Evolutionary conservation across 139 green algal species (phyloP).

Genomic region (Tetradesmus lagerheimii): DNA sequence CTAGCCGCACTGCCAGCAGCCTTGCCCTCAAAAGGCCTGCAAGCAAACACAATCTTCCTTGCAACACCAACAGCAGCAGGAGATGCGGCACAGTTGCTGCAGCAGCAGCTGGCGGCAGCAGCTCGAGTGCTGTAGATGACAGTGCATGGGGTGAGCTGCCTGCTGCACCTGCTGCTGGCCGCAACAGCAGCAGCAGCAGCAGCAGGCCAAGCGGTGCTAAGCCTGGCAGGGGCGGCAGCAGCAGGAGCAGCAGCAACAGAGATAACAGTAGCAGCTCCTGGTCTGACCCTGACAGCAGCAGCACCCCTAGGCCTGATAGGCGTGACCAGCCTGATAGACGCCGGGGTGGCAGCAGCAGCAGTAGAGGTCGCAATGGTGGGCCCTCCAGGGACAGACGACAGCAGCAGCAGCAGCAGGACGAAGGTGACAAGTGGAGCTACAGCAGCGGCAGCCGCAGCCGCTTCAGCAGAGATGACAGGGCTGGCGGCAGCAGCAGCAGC

Average conservation of each 20-base stretch:
- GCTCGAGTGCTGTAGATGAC: not conserved
- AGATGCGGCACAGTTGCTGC: not conserved
- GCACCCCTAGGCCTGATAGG: not conserved
- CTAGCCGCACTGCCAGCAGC: not conserved
- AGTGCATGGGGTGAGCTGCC: slow-evolving; percentile 4
- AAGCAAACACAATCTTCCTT: not conserved
- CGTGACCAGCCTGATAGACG: not conserved
- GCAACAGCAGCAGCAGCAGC: not conserved
- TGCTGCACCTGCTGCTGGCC: not conserved
- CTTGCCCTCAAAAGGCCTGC: not conserved
- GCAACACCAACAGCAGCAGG: not conserved
- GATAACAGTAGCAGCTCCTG: slow-evolving; percentile 6
- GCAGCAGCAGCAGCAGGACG: slow-evolving; percentile 4
- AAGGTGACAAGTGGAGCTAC: not conserved
- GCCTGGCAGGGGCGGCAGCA: not conserved
- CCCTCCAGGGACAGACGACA: not conserved
- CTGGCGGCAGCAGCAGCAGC: slow-evolving; percentile 20
- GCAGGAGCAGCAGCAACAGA: not conserved
- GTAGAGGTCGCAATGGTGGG: not conserved
- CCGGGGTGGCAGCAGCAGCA: not conserved
- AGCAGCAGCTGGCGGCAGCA: not conserved
- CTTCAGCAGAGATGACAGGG: not conserved
- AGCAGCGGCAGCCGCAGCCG: not conserved
- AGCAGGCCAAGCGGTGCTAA: not conserved
- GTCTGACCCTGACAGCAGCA: not conserved